A percentile compares a stretch with the other conserved stretches of the same genome.
Evolutionary conservation across 805 yeast species (phyloP).

Genomic region (Geotrichum ghanense): DNA sequence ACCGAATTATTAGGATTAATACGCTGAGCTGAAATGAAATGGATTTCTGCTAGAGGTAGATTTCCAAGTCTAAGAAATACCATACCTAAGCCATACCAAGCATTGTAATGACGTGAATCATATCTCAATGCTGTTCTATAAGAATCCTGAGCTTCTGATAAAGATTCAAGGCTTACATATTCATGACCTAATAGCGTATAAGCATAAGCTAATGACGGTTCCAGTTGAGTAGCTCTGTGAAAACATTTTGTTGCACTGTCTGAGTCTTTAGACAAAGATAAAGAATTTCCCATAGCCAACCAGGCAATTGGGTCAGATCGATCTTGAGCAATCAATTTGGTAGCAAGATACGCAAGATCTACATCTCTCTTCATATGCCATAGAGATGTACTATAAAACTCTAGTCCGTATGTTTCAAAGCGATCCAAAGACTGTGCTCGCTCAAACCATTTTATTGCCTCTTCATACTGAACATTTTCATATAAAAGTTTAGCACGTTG

Average conservation of each 20-base stretch:
- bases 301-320: conserved; percentile 71
- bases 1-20: conserved; percentile 88
- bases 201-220: conserved; percentile 70
- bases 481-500: conserved; percentile 72
- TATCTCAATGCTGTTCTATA: conserved; percentile 67
- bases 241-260: conserved; percentile 86
- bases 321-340: conserved; percentile 64
- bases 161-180: conserved; percentile 74
- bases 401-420: conserved; percentile 80
- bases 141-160: conserved; percentile 75
- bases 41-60: conserved; percentile 69
- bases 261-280: conserved; percentile 71
- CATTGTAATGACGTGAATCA: conserved; percentile 82
- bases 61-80: conserved; percentile 81
- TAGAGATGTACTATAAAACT: conserved; percentile 73
- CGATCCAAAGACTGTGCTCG: conserved; percentile 59
- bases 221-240: conserved; percentile 59
- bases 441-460: conserved; percentile 55
- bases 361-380: conserved; percentile 87
- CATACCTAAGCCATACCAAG: conserved; percentile 93
- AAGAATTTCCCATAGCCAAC: conserved; percentile 85
- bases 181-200: conserved; percentile 94
- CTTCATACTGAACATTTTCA: conserved; percentile 77
- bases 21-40: conserved; percentile 78
- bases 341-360: conserved; percentile 70